These are phyloP conservation scores for Trametes maxima DNA, from an alignment of 768 basidiomycete genomes.

Conservation along the genomic window DNA sequence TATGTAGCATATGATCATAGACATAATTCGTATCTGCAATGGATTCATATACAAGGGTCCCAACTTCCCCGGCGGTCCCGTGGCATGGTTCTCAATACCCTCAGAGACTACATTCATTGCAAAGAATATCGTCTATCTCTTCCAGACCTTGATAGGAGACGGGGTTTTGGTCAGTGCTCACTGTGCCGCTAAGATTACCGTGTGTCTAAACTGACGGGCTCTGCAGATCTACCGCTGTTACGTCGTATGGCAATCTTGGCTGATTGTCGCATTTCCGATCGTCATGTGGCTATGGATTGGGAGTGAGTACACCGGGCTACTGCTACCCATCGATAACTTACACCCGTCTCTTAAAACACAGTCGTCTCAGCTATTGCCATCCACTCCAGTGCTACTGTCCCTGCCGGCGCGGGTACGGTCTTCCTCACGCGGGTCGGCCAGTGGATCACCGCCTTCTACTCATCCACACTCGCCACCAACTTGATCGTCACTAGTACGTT, in stretches of 20 bases:
- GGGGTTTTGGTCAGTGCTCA: constrained; percentile 30
- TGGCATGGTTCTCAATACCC: constrained; percentile 30
- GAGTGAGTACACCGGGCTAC: constrained; percentile 19
- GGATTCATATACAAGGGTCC: constrained; percentile 32
- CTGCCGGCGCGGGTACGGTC: constrained; percentile 11
- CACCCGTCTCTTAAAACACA: neutral
- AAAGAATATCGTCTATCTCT: constrained; percentile 30
- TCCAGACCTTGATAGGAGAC: constrained; percentile 36
- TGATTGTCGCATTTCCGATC: constrained; percentile 26
- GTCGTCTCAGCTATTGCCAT: constrained; percentile 24
- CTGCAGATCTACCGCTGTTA: constrained; percentile 34
- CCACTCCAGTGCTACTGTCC: constrained; percentile 22
- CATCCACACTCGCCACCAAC: constrained; percentile 28
- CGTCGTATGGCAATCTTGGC: constrained; percentile 31
- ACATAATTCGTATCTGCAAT: constrained; percentile 5
- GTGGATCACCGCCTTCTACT: constrained; percentile 31
- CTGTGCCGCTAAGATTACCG: neutral
- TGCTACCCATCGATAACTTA: neutral
- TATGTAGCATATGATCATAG: constrained; percentile 10
- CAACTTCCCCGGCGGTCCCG: constrained; percentile 25
- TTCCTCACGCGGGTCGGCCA: constrained; percentile 23
- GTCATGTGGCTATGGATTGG: constrained; percentile 19
- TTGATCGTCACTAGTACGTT: constrained; percentile 24
- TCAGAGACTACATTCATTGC: constrained; percentile 34
- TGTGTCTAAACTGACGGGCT: neutral